Percentiles rank a stretch among this genome's conserved stretches.
These are phyloP conservation scores for Diutina catenulata DNA, from an alignment of 1,139 yeast species.

Conservation along the genomic window DNA sequence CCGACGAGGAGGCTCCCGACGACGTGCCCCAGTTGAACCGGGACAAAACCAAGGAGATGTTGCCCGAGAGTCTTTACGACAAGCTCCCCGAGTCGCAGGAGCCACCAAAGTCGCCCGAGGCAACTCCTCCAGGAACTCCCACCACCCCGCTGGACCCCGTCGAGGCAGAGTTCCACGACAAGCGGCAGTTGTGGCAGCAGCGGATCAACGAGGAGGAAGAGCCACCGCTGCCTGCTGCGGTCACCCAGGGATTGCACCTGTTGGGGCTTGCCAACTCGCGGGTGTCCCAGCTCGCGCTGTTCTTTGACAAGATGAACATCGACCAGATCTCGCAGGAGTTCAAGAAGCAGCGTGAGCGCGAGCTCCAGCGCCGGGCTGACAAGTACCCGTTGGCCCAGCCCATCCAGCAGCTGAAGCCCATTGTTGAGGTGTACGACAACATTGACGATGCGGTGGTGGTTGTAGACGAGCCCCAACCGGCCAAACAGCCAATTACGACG, in stretches of 20 bases:
- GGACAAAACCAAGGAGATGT: constrained; percentile 1
- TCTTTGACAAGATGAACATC: constrained; percentile 3
- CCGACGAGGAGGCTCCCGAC: constrained; percentile 13
- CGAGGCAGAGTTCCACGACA: no score
- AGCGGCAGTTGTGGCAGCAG: constrained; percentile 1
- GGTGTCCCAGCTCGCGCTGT: constrained; percentile 2
- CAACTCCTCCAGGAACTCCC: no score
- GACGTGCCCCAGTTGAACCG: constrained; percentile 1
- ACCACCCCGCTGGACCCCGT: background rate
- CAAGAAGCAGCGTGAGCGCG: constrained; percentile 4
- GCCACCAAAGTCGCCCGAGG: no score
- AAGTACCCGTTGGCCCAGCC: constrained; percentile 1
- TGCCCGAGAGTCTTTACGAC: background rate
- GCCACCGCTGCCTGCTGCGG: background rate
- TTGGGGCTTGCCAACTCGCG: background rate
- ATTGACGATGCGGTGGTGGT: constrained; percentile 75
- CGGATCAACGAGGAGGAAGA: background rate
- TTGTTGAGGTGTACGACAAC: constrained; percentile 83
- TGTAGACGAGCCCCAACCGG: constrained; percentile 7
- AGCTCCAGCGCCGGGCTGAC: background rate
- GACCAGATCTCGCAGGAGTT: constrained; percentile 1
- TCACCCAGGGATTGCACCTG: background rate
- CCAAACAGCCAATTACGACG: background rate
- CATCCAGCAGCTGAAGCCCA: constrained; percentile 33
- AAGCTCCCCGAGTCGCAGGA: no score